Evolutionary conservation across 257 asterid species (phyloP), one percentile per base, ranked within the genome.

Genomic region (Przewalskia tangutica): DNA sequence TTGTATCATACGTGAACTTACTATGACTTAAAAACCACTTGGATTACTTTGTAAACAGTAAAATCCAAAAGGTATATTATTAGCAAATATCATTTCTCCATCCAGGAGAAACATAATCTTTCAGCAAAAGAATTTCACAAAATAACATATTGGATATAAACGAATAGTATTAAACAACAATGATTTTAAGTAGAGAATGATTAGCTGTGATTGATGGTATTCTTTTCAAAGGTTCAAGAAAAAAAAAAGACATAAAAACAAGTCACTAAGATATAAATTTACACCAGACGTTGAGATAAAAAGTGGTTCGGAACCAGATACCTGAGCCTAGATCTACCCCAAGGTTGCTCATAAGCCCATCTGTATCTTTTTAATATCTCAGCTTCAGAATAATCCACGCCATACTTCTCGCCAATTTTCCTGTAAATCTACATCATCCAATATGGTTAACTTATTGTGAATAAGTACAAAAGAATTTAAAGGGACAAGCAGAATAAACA

Each of bases 261-360:
- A 75, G 80, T 50, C 23, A 75, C 40, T 23, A 27, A 75, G 23
- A 80, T 38, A 75, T 7, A 8, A 62, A 27, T 27, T 27, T 27
- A 27, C 32, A 27, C 32, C 32, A 27, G 1, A 27, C 32, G 32
- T 27, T 27, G 32, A 38, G 6, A 38, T 2, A 23, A 84, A 38
- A 42, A 10, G 20, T 20, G 34, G n/a, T 77, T 55, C 36, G 8
- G 81, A 82, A 13, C 53, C 18, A 75, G 80, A 85, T 73, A 96
- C 99, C 98, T 96, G 86, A 93, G 97, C 80, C 98, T 93, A 48
- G 99, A 96, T 92, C 90, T 87, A 64, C 91, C 93, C 99, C 99
- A 96, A 44, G 98, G 98, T 87, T 94, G 98, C 89, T 79, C 99
- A 76, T 96, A 96, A 84, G 99, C 98, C 92, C 93, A 81, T 84